Evolutionary conservation across 2,329 filamentous ascomycete genomes (phyloP).

Genomic region (Neurospora crassa): DNA sequence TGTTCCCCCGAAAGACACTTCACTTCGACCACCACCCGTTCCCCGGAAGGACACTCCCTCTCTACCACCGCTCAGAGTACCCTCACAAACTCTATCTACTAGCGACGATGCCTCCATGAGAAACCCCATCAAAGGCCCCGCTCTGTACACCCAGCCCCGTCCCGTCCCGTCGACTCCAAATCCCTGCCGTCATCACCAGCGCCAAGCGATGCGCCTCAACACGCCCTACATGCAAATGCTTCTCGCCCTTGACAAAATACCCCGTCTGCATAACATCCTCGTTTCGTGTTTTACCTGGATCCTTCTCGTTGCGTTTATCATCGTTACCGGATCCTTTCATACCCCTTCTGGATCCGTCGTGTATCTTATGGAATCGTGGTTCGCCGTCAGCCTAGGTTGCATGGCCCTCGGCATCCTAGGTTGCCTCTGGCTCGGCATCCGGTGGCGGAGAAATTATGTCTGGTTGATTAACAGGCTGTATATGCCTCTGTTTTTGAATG

Average conservation of each 20-base stretch:
- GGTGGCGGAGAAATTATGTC: slow-evolving; percentile 39
- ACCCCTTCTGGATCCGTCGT: slow-evolving; percentile 24
- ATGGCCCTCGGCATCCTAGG: slow-evolving; percentile 31
- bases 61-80: neutral
- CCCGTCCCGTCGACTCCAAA: neutral
- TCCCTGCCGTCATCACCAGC: neutral
- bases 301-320: slow-evolving; percentile 41
- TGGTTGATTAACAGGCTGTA: slow-evolving; percentile 45
- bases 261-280: slow-evolving; percentile 36
- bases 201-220: slow-evolving; percentile 3
- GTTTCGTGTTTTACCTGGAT: slow-evolving; percentile 37
- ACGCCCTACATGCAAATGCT: slow-evolving; percentile 36
- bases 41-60: neutral
- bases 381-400: slow-evolving; percentile 33
- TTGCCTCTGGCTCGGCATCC: slow-evolving; percentile 33
- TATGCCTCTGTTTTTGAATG: slow-evolving; percentile 34
- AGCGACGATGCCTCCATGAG: neutral
- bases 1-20: neutral
- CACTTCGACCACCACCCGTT: neutral
- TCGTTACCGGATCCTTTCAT: slow-evolving; percentile 37
- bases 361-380: slow-evolving; percentile 23
- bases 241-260: slow-evolving; percentile 35
- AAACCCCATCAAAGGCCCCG: neutral
- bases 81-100: neutral
- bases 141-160: neutral